phyloP scores from a whole-genome alignment of 2,329 filamentous ascomycete species.

The Cladophialophora yegresii region DNA sequence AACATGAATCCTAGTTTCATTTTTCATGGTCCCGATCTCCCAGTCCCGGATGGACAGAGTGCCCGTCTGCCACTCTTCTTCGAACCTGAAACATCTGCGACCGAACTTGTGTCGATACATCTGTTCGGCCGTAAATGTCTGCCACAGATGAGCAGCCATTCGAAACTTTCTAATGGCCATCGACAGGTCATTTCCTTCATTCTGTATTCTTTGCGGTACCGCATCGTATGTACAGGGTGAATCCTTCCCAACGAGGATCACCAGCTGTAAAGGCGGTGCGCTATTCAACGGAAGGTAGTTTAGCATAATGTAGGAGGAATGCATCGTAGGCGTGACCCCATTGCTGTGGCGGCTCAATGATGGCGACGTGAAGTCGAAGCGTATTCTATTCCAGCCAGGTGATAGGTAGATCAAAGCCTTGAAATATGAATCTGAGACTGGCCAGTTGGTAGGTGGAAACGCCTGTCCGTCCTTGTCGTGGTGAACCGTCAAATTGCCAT shows the following conservation, averaged over 20 bases:
- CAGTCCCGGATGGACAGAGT: conserved; percentile 75
- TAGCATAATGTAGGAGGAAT: conserved; percentile 77
- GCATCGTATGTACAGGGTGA: conserved; percentile 85
- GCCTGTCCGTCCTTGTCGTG: conserved; percentile 71
- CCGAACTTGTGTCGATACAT: conserved; percentile 90
- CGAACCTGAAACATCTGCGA: conserved; percentile 81
- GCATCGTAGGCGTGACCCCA: conserved; percentile 64
- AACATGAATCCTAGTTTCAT: conserved; percentile 86
- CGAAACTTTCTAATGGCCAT: conserved; percentile 85
- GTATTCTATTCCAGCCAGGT: conserved; percentile 83
- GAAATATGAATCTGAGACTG: conserved; percentile 84
- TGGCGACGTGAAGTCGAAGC: conserved; percentile 83
- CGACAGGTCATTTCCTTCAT: conserved; percentile 79
- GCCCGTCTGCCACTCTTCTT: conserved; percentile 91
- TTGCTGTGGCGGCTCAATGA: conserved; percentile 69
- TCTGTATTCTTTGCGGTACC: conserved; percentile 70
- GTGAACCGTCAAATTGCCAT: conserved; percentile 76
- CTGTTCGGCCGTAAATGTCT: conserved; percentile 94
- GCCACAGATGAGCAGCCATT: conserved; percentile 95
- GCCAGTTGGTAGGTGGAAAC: conserved; percentile 83
- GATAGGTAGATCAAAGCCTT: conserved; percentile 89
- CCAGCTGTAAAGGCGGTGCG: conserved; percentile 82
- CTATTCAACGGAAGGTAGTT: conserved; percentile 82
- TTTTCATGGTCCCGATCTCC: conserved; percentile 72
- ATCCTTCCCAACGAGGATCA: conserved; percentile 83